Conservation (phyloP, 192 early-diverging fungal genomes). For the Coemansia sp. region DNA sequence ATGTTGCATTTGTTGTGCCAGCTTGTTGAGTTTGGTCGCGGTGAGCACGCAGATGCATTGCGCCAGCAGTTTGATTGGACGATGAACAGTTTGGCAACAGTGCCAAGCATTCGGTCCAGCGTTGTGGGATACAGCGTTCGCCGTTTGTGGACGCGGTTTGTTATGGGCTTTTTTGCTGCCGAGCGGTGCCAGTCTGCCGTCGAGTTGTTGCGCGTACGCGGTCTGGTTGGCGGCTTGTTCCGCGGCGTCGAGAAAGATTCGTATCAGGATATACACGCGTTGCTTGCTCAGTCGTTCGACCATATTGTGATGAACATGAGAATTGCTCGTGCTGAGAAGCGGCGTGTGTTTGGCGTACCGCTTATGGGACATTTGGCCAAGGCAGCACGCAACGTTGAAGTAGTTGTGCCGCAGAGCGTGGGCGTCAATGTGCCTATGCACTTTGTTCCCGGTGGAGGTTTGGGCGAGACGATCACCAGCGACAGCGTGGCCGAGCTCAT, state of each 20-base stretch:
- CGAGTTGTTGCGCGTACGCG: constrained; percentile 29
- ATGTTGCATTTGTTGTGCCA: constrained; percentile 36
- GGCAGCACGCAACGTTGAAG: constrained; percentile 16
- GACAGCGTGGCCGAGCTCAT: constrained; percentile 39
- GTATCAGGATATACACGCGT: constrained; percentile 36
- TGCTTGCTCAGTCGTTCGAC: constrained; percentile 22
- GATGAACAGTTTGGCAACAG: constrained; percentile 12
- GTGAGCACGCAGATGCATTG: constrained; percentile 38
- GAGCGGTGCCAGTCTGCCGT: constrained; percentile 23
- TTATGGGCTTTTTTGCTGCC: constrained; percentile 42
- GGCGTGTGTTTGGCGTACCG: constrained; percentile 27
- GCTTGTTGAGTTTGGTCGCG: constrained; percentile 27
- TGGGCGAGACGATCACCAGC: neutral
- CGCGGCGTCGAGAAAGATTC: constrained; percentile 35
- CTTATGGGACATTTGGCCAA: constrained; percentile 35
- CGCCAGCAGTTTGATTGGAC: constrained; percentile 46
- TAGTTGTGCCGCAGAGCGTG: constrained; percentile 12
- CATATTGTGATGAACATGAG: constrained; percentile 29
- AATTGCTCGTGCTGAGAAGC: constrained; percentile 26
- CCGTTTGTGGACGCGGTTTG: constrained; percentile 47
- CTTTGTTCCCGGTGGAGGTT: constrained; percentile 12
- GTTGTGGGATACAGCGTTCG: constrained; percentile 40
- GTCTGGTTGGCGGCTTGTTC: constrained; percentile 28
- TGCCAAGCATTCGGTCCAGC: constrained; percentile 21
- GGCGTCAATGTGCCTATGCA: constrained; percentile 16